These are phyloP conservation scores for Linnemannia hyalina DNA, from an alignment of 192 early-diverging fungal species.

Conservation along the genomic window DNA sequence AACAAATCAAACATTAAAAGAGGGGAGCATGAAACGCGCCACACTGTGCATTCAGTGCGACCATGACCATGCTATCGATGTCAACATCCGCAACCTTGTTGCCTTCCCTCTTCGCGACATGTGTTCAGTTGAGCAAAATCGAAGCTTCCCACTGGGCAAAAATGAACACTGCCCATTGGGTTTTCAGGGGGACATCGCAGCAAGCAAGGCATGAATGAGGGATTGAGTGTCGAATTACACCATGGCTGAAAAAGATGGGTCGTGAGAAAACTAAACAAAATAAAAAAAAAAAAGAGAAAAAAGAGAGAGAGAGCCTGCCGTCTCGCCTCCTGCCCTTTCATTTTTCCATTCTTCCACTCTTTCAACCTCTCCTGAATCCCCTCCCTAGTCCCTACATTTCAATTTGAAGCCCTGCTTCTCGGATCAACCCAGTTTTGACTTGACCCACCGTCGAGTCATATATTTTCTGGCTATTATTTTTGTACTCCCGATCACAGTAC, in stretches of 20 bases:
- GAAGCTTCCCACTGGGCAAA: not conserved
- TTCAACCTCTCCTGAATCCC: not conserved
- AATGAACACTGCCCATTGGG: not conserved
- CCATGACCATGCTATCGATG: not conserved
- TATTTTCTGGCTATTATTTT: constrained; percentile 12
- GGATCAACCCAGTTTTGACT: constrained; percentile 3
- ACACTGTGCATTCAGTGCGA: not conserved
- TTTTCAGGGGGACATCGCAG: not conserved
- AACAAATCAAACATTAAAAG: not conserved
- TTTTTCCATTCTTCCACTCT: not conserved
- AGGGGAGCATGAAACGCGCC: not conserved
- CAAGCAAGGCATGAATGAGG: not conserved
- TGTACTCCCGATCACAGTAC: not conserved
- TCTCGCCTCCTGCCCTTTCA: not conserved
- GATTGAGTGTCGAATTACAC: not conserved
- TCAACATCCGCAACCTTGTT: not conserved
- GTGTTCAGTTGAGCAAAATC: not conserved
- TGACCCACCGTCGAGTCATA: not conserved
- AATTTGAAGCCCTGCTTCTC: not conserved
- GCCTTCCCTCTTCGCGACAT: not conserved
- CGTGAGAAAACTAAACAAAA: not conserved
- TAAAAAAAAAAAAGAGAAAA: not conserved
- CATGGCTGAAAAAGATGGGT: not conserved
- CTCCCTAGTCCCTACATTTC: not conserved
- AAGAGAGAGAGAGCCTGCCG: not conserved